Evolutionary conservation across 495 filamentous ascomycete genomes (phyloP).

Genomic region (Chaetomidium leptoderma): DNA sequence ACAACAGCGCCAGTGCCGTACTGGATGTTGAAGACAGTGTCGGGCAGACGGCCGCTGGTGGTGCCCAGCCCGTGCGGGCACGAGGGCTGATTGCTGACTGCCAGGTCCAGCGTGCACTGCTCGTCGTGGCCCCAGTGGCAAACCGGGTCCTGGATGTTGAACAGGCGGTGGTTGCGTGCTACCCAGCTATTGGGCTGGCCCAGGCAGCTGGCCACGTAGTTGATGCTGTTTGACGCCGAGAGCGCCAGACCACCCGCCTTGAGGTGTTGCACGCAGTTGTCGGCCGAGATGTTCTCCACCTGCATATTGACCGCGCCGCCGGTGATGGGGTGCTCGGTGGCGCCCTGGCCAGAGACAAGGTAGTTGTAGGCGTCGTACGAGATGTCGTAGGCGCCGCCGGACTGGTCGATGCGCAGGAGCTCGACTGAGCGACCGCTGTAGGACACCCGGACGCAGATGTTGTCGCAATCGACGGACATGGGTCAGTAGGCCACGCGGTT

Average conservation of each 20-base stretch:
- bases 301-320: constrained; percentile 38
- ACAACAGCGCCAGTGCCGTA: constrained; percentile 29
- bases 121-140: constrained; percentile 41
- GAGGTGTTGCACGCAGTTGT: constrained; percentile 33
- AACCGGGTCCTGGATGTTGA: constrained; percentile 36
- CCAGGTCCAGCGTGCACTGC: constrained; percentile 34
- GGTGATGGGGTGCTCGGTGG: constrained; percentile 28
- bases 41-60: constrained; percentile 4
- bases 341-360: constrained; percentile 37
- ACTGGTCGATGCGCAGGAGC: constrained; percentile 41
- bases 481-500: constrained; percentile 50
- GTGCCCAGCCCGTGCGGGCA: constrained; percentile 35
- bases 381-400: constrained; percentile 41
- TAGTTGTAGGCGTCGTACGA: constrained; percentile 45
- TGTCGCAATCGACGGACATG: constrained; percentile 41
- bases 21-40: constrained; percentile 36
- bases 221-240: constrained; percentile 43
- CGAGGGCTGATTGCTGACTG: constrained; percentile 37
- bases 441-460: constrained; percentile 39
- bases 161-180: constrained; percentile 33
- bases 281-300: constrained; percentile 32
- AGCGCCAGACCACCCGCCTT: constrained; percentile 35
- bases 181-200: constrained; percentile 34
- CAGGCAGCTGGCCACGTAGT: constrained; percentile 39
- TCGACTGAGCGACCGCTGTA: constrained; percentile 36